Conservation (phyloP, 345 rosid genomes). For the Anacardium occidentale region DNA sequence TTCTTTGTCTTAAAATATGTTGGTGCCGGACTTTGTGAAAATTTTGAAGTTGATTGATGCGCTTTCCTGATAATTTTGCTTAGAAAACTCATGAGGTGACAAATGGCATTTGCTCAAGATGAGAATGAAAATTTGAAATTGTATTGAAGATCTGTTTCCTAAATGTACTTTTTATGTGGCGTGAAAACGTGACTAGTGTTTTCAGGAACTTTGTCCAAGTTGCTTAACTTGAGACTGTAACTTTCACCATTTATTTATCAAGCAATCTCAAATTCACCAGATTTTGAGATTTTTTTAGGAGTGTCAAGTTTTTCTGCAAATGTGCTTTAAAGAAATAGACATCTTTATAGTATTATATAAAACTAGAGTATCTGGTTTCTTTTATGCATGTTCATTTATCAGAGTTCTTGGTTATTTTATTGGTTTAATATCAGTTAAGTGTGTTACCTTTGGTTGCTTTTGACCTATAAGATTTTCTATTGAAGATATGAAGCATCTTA, state of each 20-base stretch:
- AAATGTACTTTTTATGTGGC: neutral
- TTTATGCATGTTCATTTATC: neutral
- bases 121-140: neutral
- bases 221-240: constrained; percentile 9
- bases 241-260: neutral
- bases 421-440: constrained; percentile 2
- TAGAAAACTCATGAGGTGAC: neutral
- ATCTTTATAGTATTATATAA: neutral
- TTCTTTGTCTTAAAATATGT: constrained; percentile 3
- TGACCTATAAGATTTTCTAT: neutral
- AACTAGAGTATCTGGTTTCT: neutral
- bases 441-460: neutral
- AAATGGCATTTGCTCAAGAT: constrained; percentile 1
- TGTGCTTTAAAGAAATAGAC: neutral
- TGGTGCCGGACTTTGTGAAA: constrained; percentile 6
- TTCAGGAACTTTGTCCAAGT: constrained; percentile 8
- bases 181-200: neutral
- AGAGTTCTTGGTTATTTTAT: neutral
- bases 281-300: neutral
- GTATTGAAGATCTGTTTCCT: neutral
- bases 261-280: neutral
- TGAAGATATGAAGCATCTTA: constrained; percentile 9
- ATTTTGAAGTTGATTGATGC: constrained; percentile 8
- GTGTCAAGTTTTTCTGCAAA: neutral
- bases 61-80: neutral